Evolutionary conservation across 1,284 basidiomycete genomes (phyloP).

Genomic region (Papiliotrema nemorosa): DNA sequence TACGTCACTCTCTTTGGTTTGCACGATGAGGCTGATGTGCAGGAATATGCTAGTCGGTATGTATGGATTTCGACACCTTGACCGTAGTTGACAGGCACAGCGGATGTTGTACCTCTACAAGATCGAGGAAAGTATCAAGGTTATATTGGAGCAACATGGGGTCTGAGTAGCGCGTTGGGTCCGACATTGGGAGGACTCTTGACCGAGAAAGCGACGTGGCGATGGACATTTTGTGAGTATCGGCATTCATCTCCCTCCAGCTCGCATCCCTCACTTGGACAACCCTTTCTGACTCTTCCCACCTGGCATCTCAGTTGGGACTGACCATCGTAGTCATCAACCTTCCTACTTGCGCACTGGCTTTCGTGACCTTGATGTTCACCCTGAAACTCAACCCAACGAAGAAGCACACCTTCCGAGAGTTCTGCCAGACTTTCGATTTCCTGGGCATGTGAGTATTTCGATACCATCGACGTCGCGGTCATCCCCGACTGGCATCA

Average conservation of each 20-base stretch:
- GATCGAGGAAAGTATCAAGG: constrained; percentile 44
- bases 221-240: constrained; percentile 31
- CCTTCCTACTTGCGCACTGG: constrained; percentile 48
- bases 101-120: constrained; percentile 34
- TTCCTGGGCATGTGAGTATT: constrained; percentile 25
- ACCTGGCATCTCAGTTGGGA: too few species aligned
- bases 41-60: constrained; percentile 19
- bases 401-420: constrained; percentile 2
- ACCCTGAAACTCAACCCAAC: constrained; percentile 14
- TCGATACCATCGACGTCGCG: background rate
- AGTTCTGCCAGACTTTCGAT: constrained; percentile 25
- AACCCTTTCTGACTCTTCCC: too few species aligned
- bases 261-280: background rate
- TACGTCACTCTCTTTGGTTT: background rate
- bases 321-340: constrained; percentile 23
- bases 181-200: constrained; percentile 47
- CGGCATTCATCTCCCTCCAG: background rate
- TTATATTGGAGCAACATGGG: constrained; percentile 43
- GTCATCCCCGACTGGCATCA: background rate
- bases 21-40: background rate
- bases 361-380: constrained; percentile 1
- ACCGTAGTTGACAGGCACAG: constrained; percentile 7
- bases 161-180: constrained; percentile 43
- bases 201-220: constrained; percentile 27
- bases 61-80: background rate